phyloP scores from a whole-genome alignment of 371 early-diverging fungal genomes.

The Saksenaea vasiformis region DNA sequence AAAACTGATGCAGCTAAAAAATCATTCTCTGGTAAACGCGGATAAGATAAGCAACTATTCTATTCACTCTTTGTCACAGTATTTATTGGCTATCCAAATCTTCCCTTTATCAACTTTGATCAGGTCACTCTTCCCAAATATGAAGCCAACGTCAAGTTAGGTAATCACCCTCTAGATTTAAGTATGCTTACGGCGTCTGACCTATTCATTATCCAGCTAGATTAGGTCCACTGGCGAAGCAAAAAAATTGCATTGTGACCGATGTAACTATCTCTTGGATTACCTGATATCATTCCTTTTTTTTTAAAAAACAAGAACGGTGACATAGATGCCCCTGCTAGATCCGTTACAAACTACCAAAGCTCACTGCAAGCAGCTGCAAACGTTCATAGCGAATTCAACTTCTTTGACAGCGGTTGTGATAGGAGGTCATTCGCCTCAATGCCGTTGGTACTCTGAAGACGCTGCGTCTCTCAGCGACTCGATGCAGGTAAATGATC shows the following conservation, averaged over 20 bases:
- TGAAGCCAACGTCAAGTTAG: slow-evolving; percentile 47
- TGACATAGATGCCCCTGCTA: slow-evolving; percentile 17
- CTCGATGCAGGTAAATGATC: slow-evolving; percentile 31
- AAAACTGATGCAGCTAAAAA: slow-evolving; percentile 12
- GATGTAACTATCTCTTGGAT: slow-evolving; percentile 17
- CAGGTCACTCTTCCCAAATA: slow-evolving; percentile 47
- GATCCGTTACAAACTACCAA: not conserved
- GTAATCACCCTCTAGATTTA: slow-evolving; percentile 12
- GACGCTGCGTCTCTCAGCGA: slow-evolving; percentile 37
- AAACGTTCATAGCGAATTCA: slow-evolving; percentile 5
- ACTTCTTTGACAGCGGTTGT: slow-evolving; percentile 25
- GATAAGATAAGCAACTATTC: not conserved
- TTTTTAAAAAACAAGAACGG: slow-evolving; percentile 9
- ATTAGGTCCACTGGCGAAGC: slow-evolving; percentile 44
- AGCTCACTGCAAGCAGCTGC: slow-evolving; percentile 4
- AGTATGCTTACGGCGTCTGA: not conserved
- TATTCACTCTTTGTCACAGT: slow-evolving; percentile 20
- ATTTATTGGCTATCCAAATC: slow-evolving; percentile 42
- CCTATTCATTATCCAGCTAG: slow-evolving; percentile 25
- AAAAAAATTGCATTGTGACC: slow-evolving; percentile 44
- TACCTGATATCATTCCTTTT: not conserved
- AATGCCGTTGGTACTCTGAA: slow-evolving; percentile 53
- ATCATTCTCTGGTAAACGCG: slow-evolving; percentile 28
- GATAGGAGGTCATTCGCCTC: slow-evolving; percentile 39
- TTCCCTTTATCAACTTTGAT: slow-evolving; percentile 49